Base-by-base conservation (phyloP, 2,329 filamentous ascomycete species). In the Fusarium sp. region DNA sequence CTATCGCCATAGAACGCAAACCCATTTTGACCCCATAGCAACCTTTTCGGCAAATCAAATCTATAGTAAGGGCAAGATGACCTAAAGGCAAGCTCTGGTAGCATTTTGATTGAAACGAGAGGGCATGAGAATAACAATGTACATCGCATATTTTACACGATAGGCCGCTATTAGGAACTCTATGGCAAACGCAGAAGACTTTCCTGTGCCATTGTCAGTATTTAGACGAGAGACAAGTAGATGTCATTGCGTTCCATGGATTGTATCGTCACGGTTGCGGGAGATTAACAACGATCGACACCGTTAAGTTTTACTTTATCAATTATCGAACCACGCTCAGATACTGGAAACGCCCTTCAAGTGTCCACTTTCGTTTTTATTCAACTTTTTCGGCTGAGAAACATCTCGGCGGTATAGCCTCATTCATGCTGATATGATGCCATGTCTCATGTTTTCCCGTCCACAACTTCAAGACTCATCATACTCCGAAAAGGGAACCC, bases 401-500 rank as follows among this genome's bases (percentile, higher is more conserved):
- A 13, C 12, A 10, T 51, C 15, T 41, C 35, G 40, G 6, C 5
- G 5, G 31, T 34, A 34, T 11, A 34, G n/a, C 19, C 19, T 34
- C 31, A 12, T 34, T n/a, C 31, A 28, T 42, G 11, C 32, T 26
- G 34, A 15, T 28, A 36, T 34, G 31, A n/a, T 34, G 13, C 31
- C 12, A 34, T 53, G 39, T 35, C 49, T 35, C 15, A 19, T 24
- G 28, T 13, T 26, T 15, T 35, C 24, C 11, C 32, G 19, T 55
- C 43, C 42, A 44, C 15, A 3, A 12, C 32, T 41, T n/a, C 7
- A 24, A 55, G 36, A 28, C 31, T 28, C 35, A 26, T 15, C 11
- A 28, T 41, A 39, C 50, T 43, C 50, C 34, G 26, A 45, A 35
- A 39, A 54, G 34, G 56, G 50, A 54, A 47, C 15, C 31, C 31